Base-by-base conservation (phyloP, 176 grass and related monocot genomes). In the Dactylis glomerata region DNA sequence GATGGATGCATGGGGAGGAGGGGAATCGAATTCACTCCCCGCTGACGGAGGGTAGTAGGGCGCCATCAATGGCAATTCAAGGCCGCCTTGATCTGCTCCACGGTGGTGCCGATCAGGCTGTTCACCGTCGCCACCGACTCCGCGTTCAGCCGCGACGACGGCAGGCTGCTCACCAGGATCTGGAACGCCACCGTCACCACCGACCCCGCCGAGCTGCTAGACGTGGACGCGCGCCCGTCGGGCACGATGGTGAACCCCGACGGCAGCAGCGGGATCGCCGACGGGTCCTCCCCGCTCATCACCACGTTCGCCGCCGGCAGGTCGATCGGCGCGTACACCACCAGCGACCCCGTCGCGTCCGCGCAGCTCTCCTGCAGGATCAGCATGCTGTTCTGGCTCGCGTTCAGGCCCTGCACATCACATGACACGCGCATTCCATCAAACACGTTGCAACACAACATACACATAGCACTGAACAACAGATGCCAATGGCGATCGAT, bases 171-270 rank as follows among this genome's bases (percentile, higher is more conserved):
- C 50, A 92, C 88, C 37, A 95, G 83, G 76, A 95, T 92, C 86
- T 90, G 90, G 62, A 95, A 95, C 32, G 90, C 93, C 79, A 95
- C 90, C 2, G 93, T 95, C 58, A 95, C 81, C n/a, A 95, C 80
- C 14, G 93, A 95, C 13, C 93, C 93, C 0, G 70, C 5, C 26
- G 77, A 13, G 22, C 23, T 24, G 57, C 10, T 42, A 10, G 41
- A 5, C 50, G 88, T 47, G 22, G 40, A 31, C 8, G 52, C 73
- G 6, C 86, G 82, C 7, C 88, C 91, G 61, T 95, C 90, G 52
- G 93, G 93, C 22, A 90, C 26, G 45, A 95, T 95, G 22, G 89
- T 83, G 85, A 95, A 95, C 5, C 93, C 93, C 0, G 93, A 95
- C 45, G 93, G 93, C 49, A 95, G 86, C 19, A 92, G 90, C 32